Percentiles rank a stretch among this genome's conserved stretches.
phyloP scores from a whole-genome alignment of 2,329 filamentous ascomycete genomes.

The Epichloe hybrida region DNA sequence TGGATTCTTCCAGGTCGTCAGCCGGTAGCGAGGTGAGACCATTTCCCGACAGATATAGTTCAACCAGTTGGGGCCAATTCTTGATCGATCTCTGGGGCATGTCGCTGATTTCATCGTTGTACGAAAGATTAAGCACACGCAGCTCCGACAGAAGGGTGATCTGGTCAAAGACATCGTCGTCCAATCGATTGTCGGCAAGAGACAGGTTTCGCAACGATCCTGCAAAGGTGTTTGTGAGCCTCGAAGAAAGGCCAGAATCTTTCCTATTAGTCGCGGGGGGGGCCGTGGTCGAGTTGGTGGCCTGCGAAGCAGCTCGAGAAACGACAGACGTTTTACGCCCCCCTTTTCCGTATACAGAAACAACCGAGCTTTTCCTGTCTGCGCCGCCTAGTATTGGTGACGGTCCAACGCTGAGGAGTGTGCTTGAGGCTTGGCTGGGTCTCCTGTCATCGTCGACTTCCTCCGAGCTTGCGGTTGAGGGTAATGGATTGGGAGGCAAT shows the following conservation, averaged over 20 bases:
- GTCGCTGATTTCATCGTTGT: slow-evolving; percentile 78
- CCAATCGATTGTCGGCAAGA: slow-evolving; percentile 84
- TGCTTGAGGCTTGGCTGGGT: slow-evolving; percentile 73
- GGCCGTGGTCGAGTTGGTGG: slow-evolving; percentile 32
- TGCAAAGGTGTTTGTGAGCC: slow-evolving; percentile 75
- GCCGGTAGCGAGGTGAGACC: slow-evolving; percentile 82
- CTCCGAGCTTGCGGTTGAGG: slow-evolving; percentile 59
- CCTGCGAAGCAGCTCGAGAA: slow-evolving; percentile 44
- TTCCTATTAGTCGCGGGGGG: slow-evolving; percentile 52
- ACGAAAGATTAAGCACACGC: slow-evolving; percentile 81
- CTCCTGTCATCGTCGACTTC: slow-evolving; percentile 58
- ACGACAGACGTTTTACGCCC: slow-evolving; percentile 77
- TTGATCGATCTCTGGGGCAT: slow-evolving; percentile 80
- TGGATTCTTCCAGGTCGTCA: slow-evolving; percentile 85
- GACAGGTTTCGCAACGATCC: slow-evolving; percentile 73
- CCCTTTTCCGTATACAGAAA: slow-evolving; percentile 65
- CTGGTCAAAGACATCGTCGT: slow-evolving; percentile 92
- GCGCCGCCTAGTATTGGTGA: slow-evolving; percentile 48
- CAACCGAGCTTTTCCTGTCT: slow-evolving; percentile 70
- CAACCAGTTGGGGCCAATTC: slow-evolving; percentile 78
- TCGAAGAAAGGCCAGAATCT: slow-evolving; percentile 74
- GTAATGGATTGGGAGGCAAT: slow-evolving; percentile 27
- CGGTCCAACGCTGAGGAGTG: slow-evolving; percentile 59
- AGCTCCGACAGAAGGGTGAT: slow-evolving; percentile 71
- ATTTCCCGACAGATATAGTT: slow-evolving; percentile 91